A percentile compares a stretch with the other conserved stretches of the same genome.
Conservation (phyloP, 2,329 filamentous ascomycete genomes). For the Talaromyces sp. region DNA sequence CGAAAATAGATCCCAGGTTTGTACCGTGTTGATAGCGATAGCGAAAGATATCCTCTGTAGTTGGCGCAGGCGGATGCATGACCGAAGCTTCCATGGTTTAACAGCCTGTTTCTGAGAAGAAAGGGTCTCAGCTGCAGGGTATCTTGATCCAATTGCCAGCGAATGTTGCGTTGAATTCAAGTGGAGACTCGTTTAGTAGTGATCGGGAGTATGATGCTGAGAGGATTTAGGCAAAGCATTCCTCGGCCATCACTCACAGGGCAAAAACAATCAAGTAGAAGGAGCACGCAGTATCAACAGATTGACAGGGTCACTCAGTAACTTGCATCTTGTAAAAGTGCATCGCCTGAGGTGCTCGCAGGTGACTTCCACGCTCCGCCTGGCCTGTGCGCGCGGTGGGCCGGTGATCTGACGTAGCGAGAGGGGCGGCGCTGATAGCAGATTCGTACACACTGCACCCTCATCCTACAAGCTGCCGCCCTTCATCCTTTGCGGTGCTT, state of each 20-base stretch:
- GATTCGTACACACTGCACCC: background rate
- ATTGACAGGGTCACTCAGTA: background rate
- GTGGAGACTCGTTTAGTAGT: background rate
- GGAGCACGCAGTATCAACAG: background rate
- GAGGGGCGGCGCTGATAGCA: slow-evolving; percentile 1
- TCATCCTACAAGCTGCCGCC: background rate
- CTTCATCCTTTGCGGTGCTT: background rate
- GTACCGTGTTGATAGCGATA: slow-evolving; percentile 58
- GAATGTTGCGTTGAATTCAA: background rate
- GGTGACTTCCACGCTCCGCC: background rate
- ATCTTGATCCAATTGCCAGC: background rate
- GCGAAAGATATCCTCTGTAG: slow-evolving; percentile 30
- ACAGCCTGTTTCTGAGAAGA: background rate
- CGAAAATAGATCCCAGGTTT: slow-evolving; percentile 56
- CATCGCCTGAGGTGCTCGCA: background rate
- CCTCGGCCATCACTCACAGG: background rate
- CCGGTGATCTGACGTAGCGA: slow-evolving; percentile 15
- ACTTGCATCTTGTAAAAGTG: background rate
- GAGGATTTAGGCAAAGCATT: background rate
- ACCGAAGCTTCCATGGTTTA: slow-evolving; percentile 7
- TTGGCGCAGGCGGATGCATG: slow-evolving; percentile 16
- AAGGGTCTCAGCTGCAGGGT: background rate
- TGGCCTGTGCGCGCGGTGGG: slow-evolving; percentile 7
- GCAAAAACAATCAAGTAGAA: background rate
- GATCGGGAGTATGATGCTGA: background rate